Evolutionary conservation across 495 filamentous ascomycete genomes (phyloP).

Genomic region (Hypomontagnella monticulosa): DNA sequence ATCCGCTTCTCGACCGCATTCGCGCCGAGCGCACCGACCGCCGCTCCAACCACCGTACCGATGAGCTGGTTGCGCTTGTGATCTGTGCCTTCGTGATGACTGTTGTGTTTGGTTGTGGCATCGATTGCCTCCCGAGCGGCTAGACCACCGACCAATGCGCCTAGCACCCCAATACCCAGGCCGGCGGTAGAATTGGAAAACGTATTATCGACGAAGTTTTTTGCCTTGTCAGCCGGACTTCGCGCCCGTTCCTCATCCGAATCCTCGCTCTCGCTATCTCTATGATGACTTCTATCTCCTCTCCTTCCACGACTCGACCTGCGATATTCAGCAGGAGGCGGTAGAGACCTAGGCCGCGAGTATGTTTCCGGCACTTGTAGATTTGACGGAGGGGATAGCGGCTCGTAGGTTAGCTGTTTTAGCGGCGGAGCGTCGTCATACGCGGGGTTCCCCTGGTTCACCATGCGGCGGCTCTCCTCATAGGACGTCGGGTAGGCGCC

Average conservation of each 20-base stretch:
- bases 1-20: slow-evolving; percentile 58
- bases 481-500: slow-evolving; percentile 22
- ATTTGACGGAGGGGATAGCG: slow-evolving; percentile 22
- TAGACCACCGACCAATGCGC: slow-evolving; percentile 56
- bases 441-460: slow-evolving; percentile 11
- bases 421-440: slow-evolving; percentile 25
- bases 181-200: slow-evolving; percentile 54
- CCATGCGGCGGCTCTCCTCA: slow-evolving; percentile 26
- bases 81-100: slow-evolving; percentile 23
- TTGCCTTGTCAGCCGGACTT: slow-evolving; percentile 43
- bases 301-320: slow-evolving; percentile 31
- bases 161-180: slow-evolving; percentile 54
- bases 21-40: slow-evolving; percentile 56
- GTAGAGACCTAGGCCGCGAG: slow-evolving; percentile 39
- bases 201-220: slow-evolving; percentile 41
- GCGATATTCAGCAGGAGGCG: slow-evolving; percentile 30
- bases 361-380: slow-evolving; percentile 27
- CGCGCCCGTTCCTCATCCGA: slow-evolving; percentile 32
- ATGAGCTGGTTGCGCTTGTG: slow-evolving; percentile 47
- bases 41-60: slow-evolving; percentile 56
- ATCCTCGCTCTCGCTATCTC: slow-evolving; percentile 29
- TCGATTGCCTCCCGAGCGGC: slow-evolving; percentile 53
- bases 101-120: slow-evolving; percentile 29
- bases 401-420: slow-evolving; percentile 42
- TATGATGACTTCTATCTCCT: slow-evolving; percentile 17